Percentiles rank a stretch among this genome's conserved stretches.
Conservation (phyloP, 139 green algal species). For the Picocystis salinarum region DNA sequence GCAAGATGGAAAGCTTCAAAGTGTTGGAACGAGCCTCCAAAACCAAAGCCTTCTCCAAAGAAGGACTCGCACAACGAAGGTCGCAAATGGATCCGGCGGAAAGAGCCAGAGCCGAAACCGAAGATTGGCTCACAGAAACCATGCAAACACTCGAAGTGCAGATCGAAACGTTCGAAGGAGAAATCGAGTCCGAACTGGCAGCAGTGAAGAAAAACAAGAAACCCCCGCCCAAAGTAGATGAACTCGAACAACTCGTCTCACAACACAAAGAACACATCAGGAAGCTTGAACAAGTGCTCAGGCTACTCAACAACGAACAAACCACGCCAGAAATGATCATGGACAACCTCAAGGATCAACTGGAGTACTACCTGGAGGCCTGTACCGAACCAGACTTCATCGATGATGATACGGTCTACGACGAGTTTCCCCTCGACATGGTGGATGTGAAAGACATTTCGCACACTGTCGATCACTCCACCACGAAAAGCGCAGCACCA, state of each 20-base stretch:
- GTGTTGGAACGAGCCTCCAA: constrained; percentile 87
- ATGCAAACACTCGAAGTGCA: constrained; percentile 32
- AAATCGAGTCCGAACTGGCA: constrained; percentile 55
- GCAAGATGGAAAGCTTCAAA: constrained; percentile 97
- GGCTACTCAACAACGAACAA: constrained; percentile 1
- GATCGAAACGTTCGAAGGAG: constrained; percentile 78
- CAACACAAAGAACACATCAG: constrained; percentile 63
- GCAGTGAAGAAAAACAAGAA: constrained; percentile 51
- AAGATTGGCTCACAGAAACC: constrained; percentile 77
- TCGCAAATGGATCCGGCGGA: constrained; percentile 62
- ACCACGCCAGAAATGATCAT: constrained; percentile 6
- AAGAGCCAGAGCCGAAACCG: constrained; percentile 47
- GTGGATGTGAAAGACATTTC: too few species aligned
- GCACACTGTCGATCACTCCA: too few species aligned
- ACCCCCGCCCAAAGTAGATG: constrained; percentile 16
- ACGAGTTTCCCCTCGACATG: too few species aligned
- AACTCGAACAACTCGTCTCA: constrained; percentile 43
- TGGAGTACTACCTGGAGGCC: neutral
- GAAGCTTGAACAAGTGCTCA: constrained; percentile 15
- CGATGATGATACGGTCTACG: too few species aligned
- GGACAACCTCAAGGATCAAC: constrained; percentile 4
- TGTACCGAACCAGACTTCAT: too few species aligned
- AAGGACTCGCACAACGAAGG: constrained; percentile 40
- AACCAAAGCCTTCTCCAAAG: constrained; percentile 82
- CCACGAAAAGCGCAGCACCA: neutral